These are phyloP conservation scores for Yarrowia sp. DNA, from an alignment of 805 yeast genomes.

Conservation along the genomic window DNA sequence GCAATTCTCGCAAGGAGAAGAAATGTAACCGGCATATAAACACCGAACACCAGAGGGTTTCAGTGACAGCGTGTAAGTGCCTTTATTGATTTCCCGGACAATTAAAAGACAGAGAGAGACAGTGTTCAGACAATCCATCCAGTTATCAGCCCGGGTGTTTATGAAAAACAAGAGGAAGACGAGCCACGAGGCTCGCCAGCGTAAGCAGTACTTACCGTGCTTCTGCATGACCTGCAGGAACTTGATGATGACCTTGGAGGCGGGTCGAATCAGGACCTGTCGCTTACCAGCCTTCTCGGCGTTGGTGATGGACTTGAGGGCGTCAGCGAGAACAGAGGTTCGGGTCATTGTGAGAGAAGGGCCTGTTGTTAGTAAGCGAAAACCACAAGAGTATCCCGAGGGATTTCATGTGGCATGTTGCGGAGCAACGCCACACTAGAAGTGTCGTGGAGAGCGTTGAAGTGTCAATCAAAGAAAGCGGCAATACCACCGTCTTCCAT, in stretches of 20 bases:
- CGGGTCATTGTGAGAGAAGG: constrained; percentile 65
- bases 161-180: neutral
- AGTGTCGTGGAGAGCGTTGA: constrained; percentile 1
- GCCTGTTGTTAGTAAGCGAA: constrained; percentile 2
- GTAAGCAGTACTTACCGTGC: constrained; percentile 57
- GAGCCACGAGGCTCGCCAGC: neutral
- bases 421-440: constrained; percentile 23
- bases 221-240: constrained; percentile 95
- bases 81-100: constrained; percentile 72
- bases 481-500: constrained; percentile 19
- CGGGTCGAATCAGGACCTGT: constrained; percentile 97
- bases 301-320: constrained; percentile 96
- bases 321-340: constrained; percentile 98
- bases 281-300: constrained; percentile 99
- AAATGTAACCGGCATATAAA: constrained; percentile 43
- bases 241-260: constrained; percentile 97
- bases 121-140: constrained; percentile 87
- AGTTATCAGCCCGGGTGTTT: constrained; percentile 86
- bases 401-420: constrained; percentile 25
- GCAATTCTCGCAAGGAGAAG: neutral
- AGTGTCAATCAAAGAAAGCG: constrained; percentile 5
- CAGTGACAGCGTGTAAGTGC: constrained; percentile 23
- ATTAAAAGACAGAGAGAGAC: constrained; percentile 97
- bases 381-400: constrained; percentile 23
- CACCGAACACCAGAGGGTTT: constrained; percentile 32